Evolutionary conservation across 1,139 yeast species (phyloP).

Genomic region (Suhomyces coccinellae): DNA sequence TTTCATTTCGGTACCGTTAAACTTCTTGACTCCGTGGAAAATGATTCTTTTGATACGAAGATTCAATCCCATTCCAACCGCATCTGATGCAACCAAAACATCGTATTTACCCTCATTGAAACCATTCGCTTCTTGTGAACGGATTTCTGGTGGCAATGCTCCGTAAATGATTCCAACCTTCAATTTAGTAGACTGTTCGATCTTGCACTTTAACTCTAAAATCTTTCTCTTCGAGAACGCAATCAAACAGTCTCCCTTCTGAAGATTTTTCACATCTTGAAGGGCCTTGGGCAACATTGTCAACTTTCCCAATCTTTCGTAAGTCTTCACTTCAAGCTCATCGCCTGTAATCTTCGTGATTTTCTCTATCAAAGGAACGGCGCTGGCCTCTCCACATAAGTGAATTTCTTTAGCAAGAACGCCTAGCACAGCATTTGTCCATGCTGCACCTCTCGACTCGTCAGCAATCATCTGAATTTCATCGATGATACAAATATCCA

Average conservation of each 20-base stretch:
- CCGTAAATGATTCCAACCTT: constrained; percentile 93
- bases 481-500: constrained; percentile 90
- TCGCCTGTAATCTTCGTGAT: constrained; percentile 77
- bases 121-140: constrained; percentile 77
- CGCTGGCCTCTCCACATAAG: constrained; percentile 89
- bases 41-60: constrained; percentile 78
- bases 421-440: constrained; percentile 92
- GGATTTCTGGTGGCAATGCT: constrained; percentile 92
- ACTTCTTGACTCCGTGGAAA: constrained; percentile 68
- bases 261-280: constrained; percentile 36
- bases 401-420: constrained; percentile 85
- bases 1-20: constrained; percentile 58
- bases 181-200: constrained; percentile 59
- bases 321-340: constrained; percentile 62
- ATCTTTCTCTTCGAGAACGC: constrained; percentile 79
- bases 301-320: constrained; percentile 74
- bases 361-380: constrained; percentile 62
- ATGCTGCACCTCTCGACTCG: constrained; percentile 80
- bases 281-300: constrained; percentile 48
- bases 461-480: constrained; percentile 96
- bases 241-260: constrained; percentile 85
- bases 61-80: constrained; percentile 96
- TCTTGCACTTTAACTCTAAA: constrained; percentile 60
- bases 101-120: constrained; percentile 79
- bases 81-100: constrained; percentile 89